Conservation (phyloP, 805 yeast species). For the Kazachstania kunashirensis region DNA sequence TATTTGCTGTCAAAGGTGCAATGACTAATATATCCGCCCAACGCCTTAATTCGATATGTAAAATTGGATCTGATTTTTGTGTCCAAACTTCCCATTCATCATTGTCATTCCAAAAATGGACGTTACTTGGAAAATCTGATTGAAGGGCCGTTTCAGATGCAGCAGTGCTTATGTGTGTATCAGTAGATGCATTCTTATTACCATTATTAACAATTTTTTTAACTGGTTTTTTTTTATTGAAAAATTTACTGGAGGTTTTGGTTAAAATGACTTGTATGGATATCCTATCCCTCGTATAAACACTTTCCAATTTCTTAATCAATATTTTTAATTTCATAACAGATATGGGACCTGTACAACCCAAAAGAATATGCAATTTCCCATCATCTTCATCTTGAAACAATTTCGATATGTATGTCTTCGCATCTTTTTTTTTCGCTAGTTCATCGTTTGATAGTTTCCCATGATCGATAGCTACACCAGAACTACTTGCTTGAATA, state of each 20-base stretch:
- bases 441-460: neutral
- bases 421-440: neutral
- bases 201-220: constrained; percentile 5
- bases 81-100: constrained; percentile 95
- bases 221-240: constrained; percentile 13
- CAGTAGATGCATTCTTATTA: neutral
- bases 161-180: neutral
- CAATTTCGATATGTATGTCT: constrained; percentile 10
- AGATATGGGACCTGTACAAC: constrained; percentile 84
- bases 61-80: constrained; percentile 74
- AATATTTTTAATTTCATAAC: constrained; percentile 71
- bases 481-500: neutral
- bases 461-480: neutral
- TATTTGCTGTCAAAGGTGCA: constrained; percentile 93
- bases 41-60: constrained; percentile 87
- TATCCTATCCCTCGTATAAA: constrained; percentile 63
- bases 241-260: constrained; percentile 73
- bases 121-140: constrained; percentile 52
- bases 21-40: constrained; percentile 94
- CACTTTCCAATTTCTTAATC: constrained; percentile 70
- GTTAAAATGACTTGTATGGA: constrained; percentile 84
- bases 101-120: constrained; percentile 82
- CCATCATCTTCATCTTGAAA: constrained; percentile 56
- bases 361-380: constrained; percentile 74
- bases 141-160: constrained; percentile 17